These are phyloP conservation scores for Mucor circinelloides DNA, from an alignment of 371 early-diverging fungal species.

Conservation along the genomic window DNA sequence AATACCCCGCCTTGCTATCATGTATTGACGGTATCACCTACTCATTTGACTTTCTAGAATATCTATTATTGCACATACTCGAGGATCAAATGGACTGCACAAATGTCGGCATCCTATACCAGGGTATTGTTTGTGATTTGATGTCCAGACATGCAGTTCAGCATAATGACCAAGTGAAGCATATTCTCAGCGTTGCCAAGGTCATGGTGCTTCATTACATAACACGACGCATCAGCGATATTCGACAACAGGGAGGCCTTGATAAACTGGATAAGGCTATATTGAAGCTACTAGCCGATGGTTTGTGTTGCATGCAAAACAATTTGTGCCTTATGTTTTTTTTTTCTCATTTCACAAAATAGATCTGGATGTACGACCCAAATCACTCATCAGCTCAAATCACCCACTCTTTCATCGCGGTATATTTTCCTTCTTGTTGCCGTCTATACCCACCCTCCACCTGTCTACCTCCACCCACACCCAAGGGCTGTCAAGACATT, in stretches of 20 bases:
- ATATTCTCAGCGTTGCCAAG: constrained; percentile 39
- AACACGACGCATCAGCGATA: constrained; percentile 19
- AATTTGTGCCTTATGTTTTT: neutral
- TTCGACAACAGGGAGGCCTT: constrained; percentile 25
- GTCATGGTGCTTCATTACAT: constrained; percentile 33
- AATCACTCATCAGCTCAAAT: constrained; percentile 14
- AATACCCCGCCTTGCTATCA: constrained; percentile 42
- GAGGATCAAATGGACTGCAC: constrained; percentile 37
- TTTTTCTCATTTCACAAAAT: constrained; percentile 10
- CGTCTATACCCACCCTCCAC: constrained; percentile 12
- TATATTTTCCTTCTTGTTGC: constrained; percentile 22
- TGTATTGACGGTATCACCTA: constrained; percentile 50
- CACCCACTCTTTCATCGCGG: constrained; percentile 25
- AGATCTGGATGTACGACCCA: constrained; percentile 23
- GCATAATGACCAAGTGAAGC: constrained; percentile 29
- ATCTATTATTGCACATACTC: constrained; percentile 30
- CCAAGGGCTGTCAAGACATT: constrained; percentile 16
- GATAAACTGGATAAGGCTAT: constrained; percentile 29
- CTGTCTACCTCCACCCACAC: constrained; percentile 6
- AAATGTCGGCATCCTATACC: constrained; percentile 38
- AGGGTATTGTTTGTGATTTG: constrained; percentile 43
- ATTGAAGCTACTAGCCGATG: constrained; percentile 29
- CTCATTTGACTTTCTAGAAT: constrained; percentile 41
- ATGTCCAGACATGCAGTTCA: constrained; percentile 46
- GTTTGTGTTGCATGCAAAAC: constrained; percentile 18